Evolutionary conservation across 331 rosid species (phyloP).

Genomic region (Prunus yedoensis): DNA sequence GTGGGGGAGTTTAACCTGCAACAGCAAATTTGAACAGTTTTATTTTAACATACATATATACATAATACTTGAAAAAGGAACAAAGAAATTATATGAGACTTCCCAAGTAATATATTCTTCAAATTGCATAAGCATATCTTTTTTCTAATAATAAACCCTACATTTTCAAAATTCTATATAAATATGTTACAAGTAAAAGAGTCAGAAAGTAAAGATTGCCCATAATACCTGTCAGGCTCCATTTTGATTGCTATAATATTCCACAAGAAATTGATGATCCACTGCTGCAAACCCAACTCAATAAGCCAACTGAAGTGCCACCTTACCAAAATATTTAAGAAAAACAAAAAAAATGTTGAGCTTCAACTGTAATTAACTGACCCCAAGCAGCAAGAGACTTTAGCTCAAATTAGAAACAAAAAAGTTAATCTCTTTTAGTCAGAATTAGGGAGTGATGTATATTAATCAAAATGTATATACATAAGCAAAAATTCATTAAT

Average conservation of each 20-base stretch:
- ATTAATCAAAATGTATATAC: not conserved
- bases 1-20: slow-evolving; percentile 79
- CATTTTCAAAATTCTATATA: not conserved
- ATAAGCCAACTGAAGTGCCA: not conserved
- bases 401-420: not conserved
- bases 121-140: not conserved
- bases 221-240: slow-evolving; percentile 67
- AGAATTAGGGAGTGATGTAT: not conserved
- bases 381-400: not conserved
- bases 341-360: not conserved
- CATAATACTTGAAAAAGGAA: not conserved
- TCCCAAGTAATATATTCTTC: not conserved
- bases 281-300: not conserved
- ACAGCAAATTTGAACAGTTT: not conserved
- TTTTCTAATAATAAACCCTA: not conserved
- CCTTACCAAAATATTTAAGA: not conserved
- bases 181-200: not conserved
- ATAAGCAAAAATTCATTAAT: not conserved
- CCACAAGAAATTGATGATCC: not conserved
- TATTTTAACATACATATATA: not conserved
- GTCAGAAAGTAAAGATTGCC: slow-evolving; percentile 12
- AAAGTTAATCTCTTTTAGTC: not conserved
- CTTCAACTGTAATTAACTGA: not conserved
- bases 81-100: not conserved
- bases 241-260: slow-evolving; percentile 21